phyloP scores from a whole-genome alignment of 228 moss, liverwort and hornwort species.

The Sphagnum magellanicum region DNA sequence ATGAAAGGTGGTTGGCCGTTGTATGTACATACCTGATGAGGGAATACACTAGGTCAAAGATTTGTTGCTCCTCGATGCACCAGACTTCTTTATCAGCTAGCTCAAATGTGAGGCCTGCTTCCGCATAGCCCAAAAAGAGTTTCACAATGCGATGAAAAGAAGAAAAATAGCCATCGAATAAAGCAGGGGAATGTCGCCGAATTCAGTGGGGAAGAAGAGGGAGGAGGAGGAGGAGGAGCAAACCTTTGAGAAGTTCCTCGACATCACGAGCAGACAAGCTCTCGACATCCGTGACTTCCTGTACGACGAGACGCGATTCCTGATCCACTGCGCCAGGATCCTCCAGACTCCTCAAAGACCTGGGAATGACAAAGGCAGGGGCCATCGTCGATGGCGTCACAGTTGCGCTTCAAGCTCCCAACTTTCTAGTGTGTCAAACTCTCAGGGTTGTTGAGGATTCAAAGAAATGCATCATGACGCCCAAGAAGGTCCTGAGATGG shows the following conservation, averaged over 20 bases:
- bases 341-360: constrained; percentile 44
- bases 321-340: constrained; percentile 14
- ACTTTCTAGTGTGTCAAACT: too few relatives aligned
- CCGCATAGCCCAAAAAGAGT: not conserved
- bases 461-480: too few relatives aligned
- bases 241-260: constrained; percentile 74
- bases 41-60: constrained; percentile 83
- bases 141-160: not conserved
- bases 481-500: too few relatives aligned
- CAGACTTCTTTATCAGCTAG: constrained; percentile 79
- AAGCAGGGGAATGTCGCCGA: not conserved
- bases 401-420: too few relatives aligned
- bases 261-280: constrained; percentile 42
- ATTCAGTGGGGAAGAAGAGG: too few relatives aligned
- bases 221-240: not conserved
- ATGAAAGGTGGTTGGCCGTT: not conserved
- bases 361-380: constrained; percentile 35
- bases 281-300: constrained; percentile 56
- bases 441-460: too few relatives aligned
- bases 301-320: constrained; percentile 46
- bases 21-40: constrained; percentile 55
- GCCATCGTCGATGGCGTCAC: constrained; percentile 14
- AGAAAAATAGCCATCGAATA: not conserved
- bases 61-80: constrained; percentile 69
- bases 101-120: constrained; percentile 61